A percentile compares a stretch with the other conserved stretches of the same genome.
Evolutionary conservation across 1,139 yeast species (phyloP).

Genomic region (Yamadazyma dushanensis): DNA sequence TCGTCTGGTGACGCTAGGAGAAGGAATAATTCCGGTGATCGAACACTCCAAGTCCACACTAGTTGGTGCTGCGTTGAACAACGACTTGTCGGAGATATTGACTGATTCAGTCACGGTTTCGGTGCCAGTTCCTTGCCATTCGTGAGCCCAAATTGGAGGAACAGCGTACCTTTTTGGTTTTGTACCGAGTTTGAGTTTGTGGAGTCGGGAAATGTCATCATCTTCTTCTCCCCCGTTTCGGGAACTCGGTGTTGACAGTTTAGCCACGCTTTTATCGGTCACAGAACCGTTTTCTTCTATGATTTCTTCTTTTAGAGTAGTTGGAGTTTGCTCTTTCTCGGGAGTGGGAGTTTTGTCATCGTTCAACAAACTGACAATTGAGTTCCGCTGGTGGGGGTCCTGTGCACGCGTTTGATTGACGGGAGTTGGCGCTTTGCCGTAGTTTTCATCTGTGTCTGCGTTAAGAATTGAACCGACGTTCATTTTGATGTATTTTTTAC

Average conservation of each 20-base stretch:
- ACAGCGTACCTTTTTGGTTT: conserved; percentile 65
- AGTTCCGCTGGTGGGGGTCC: conserved; percentile 18
- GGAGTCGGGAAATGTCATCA: conserved; percentile 24
- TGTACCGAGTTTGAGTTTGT: conserved; percentile 20
- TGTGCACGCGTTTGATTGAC: conserved; percentile 1
- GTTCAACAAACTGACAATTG: conserved; percentile 49
- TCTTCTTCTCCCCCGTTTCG: conserved; percentile 11
- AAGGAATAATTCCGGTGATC: conserved; percentile 73
- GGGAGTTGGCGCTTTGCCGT: conserved; percentile 7
- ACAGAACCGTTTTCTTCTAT: not conserved
- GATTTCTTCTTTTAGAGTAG: conserved; percentile 2
- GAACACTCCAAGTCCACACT: conserved; percentile 54
- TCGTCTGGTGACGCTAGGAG: conserved; percentile 77
- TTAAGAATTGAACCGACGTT: conserved; percentile 50
- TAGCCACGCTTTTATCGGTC: not conserved
- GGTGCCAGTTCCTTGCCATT: conserved; percentile 39
- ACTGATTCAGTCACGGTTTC: conserved; percentile 3
- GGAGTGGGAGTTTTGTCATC: conserved; percentile 33
- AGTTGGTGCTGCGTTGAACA: conserved; percentile 37
- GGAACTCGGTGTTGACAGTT: too few relatives aligned
- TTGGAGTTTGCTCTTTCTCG: conserved; percentile 18
- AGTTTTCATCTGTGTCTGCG: conserved; percentile 36
- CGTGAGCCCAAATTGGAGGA: conserved; percentile 85
- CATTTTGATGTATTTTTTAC: conserved; percentile 21
- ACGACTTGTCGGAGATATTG: conserved; percentile 27